phyloP scores from a whole-genome alignment of 2,329 filamentous ascomycete genomes.

The Fusarium verticillioides region DNA sequence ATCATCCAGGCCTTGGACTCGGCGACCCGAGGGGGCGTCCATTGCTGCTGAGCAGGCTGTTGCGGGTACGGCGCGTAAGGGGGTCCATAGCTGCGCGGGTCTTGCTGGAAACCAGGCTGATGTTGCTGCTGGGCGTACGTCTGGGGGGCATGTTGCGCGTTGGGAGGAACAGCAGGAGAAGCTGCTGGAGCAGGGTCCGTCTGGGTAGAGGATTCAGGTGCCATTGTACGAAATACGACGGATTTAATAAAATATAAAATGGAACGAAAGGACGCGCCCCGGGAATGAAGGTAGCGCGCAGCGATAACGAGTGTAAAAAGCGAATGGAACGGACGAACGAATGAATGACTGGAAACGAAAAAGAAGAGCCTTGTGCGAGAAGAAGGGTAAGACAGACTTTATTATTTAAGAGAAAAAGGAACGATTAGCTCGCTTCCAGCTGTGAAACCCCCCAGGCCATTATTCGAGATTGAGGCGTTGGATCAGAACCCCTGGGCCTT shows the following conservation, averaged over 20 bases:
- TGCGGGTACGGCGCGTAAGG: conserved; percentile 41
- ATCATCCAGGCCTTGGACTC: conserved; percentile 42
- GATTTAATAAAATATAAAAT: not conserved
- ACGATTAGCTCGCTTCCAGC: conserved; percentile 6
- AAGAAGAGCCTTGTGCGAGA: not conserved
- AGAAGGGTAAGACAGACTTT: conserved; percentile 15
- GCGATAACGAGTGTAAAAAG: conserved; percentile 9
- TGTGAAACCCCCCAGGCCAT: conserved; percentile 13
- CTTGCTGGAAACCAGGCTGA: conserved; percentile 32
- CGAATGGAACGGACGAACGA: conserved; percentile 12
- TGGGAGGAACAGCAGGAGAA: conserved; percentile 20
- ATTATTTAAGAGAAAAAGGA: conserved; percentile 11
- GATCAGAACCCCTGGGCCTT: conserved; percentile 18
- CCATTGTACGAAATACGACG: conserved; percentile 26
- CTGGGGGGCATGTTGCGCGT: conserved; percentile 21
- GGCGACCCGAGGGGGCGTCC: conserved; percentile 22
- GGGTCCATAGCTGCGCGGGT: conserved; percentile 43
- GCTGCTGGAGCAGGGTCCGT: conserved; percentile 25
- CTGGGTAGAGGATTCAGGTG: conserved; percentile 39
- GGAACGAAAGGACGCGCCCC: not conserved
- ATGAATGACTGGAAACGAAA: conserved; percentile 2
- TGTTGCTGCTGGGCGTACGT: conserved; percentile 21
- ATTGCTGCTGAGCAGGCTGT: conserved; percentile 31
- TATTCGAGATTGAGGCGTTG: conserved; percentile 7
- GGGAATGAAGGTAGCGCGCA: conserved; percentile 1